Percentiles rank a stretch among this genome's conserved stretches.
Evolutionary conservation across 768 basidiomycete genomes (phyloP).

Genomic region (Tremella yokohamensis): DNA sequence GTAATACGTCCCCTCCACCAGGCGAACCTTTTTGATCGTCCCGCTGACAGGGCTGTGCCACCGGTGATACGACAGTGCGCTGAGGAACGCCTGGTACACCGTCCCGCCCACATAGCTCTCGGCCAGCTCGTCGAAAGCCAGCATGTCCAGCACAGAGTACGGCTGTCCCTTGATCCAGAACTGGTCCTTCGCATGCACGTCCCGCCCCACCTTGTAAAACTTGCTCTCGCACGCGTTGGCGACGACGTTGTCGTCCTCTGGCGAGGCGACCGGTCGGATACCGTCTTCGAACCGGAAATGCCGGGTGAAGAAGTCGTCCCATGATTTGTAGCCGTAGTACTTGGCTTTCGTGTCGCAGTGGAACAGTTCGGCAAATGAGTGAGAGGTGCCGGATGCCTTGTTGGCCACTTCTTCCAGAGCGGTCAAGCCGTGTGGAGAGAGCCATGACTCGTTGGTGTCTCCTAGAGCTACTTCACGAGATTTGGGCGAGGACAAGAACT

Average conservation of each 20-base stretch:
- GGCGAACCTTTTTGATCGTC: conserved; percentile 56
- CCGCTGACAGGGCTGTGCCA: conserved; percentile 62
- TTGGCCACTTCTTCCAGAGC: conserved; percentile 46
- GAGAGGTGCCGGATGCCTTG: conserved; percentile 24
- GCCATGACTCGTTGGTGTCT: conserved; percentile 56
- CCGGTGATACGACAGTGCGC: conserved; percentile 60
- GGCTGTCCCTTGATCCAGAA: conserved; percentile 66
- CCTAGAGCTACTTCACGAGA: conserved; percentile 54
- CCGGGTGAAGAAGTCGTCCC: conserved; percentile 62
- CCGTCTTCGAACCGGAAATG: conserved; percentile 47
- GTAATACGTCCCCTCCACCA: conserved; percentile 50
- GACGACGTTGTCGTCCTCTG: conserved; percentile 53
- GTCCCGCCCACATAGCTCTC: conserved; percentile 57
- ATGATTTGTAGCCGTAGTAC: conserved; percentile 55
- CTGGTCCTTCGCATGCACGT: conserved; percentile 54
- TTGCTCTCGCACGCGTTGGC: conserved; percentile 60
- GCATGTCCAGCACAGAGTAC: conserved; percentile 62
- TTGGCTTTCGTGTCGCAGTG: conserved; percentile 53
- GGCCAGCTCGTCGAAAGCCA: conserved; percentile 53
- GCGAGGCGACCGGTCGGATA: conserved; percentile 54
- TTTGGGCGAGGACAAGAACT: conserved; percentile 55
- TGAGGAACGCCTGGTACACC: conserved; percentile 60
- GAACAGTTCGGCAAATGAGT: conserved; percentile 53
- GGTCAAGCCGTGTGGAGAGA: conserved; percentile 52
- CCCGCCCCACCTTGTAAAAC: conserved; percentile 53